Percentiles rank a stretch among this genome's conserved stretches.
These are phyloP conservation scores for Sarcomyxa edulis DNA, from an alignment of 768 basidiomycete genomes.

Conservation along the genomic window DNA sequence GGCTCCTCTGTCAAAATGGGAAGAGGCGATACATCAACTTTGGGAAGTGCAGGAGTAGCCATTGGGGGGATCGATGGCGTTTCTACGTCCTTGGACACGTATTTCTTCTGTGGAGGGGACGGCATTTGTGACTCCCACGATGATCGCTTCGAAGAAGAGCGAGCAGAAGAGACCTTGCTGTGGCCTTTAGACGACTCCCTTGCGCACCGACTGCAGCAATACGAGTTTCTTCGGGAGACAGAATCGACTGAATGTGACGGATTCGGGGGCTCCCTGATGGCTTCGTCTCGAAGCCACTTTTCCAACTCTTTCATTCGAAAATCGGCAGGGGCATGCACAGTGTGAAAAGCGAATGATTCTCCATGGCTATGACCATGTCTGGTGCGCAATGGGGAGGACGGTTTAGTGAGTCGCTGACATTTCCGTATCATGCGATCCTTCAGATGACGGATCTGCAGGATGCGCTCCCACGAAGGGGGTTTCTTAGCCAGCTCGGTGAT, in stretches of 20 bases:
- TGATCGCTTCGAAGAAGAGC: too few relatives aligned
- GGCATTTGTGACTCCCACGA: too few relatives aligned
- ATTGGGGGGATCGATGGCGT: too few relatives aligned
- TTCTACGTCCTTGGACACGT: too few relatives aligned
- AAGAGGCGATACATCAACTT: too few relatives aligned
- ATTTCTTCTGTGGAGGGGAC: too few relatives aligned
- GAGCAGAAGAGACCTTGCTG: too few relatives aligned
- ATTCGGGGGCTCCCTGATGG: conserved; percentile 18
- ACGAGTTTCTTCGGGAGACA: conserved; percentile 8
- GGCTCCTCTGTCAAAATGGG: too few relatives aligned
- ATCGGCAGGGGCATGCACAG: conserved; percentile 63
- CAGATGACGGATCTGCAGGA: conserved; percentile 69
- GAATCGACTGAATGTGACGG: conserved; percentile 6
- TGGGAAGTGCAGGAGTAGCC: too few relatives aligned
- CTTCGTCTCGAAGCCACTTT: conserved; percentile 60
- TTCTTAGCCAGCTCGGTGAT: conserved; percentile 55
- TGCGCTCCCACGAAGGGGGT: conserved; percentile 59
- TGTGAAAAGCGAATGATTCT: conserved; percentile 49
- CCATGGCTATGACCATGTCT: too few relatives aligned
- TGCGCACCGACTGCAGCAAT: conserved; percentile 21
- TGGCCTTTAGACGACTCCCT: too few relatives aligned
- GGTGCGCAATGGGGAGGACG: conserved; percentile 31
- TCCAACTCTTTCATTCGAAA: conserved; percentile 79
- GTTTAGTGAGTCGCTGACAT: conserved; percentile 57
- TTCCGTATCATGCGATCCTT: conserved; percentile 84